A percentile compares a stretch with the other conserved stretches of the same genome.
Conservation (phyloP, 352 stramenopile species). For the Phytophthora ramorum region DNA sequence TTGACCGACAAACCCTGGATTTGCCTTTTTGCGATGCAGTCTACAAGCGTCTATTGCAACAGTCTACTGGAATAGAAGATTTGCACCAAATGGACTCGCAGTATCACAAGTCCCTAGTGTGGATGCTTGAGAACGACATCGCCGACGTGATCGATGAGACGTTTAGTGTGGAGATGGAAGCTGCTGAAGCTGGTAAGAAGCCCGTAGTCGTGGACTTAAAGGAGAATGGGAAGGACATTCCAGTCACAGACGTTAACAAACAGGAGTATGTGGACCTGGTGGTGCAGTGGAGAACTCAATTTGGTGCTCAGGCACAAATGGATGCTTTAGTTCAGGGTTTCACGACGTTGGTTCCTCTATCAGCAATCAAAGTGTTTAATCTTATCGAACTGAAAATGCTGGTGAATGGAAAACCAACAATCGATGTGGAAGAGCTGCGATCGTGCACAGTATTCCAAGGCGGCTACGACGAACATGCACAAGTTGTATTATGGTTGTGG, state of each 20-base stretch:
- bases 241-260: constrained; percentile 83
- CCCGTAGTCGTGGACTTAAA: constrained; percentile 56
- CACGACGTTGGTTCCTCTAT: constrained; percentile 52
- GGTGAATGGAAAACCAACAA: constrained; percentile 61
- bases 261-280: constrained; percentile 73
- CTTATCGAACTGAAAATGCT: constrained; percentile 51
- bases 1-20: constrained; percentile 85
- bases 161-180: constrained; percentile 77
- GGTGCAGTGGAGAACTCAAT: constrained; percentile 67
- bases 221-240: constrained; percentile 66
- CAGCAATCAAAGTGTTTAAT: constrained; percentile 57
- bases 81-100: constrained; percentile 81
- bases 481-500: constrained; percentile 88
- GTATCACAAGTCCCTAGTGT: constrained; percentile 81
- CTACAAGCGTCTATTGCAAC: constrained; percentile 74
- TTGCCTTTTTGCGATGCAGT: constrained; percentile 78
- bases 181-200: constrained; percentile 20
- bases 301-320: constrained; percentile 59
- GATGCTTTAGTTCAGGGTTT: constrained; percentile 66
- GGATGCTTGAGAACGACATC: constrained; percentile 90
- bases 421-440: constrained; percentile 88
- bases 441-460: constrained; percentile 84
- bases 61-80: constrained; percentile 57
- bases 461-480: constrained; percentile 76
- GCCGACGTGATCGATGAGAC: constrained; percentile 83